Evolutionary conservation across 73 alveolate species (phyloP).

Genomic region (Symbiodinium pilosum): DNA sequence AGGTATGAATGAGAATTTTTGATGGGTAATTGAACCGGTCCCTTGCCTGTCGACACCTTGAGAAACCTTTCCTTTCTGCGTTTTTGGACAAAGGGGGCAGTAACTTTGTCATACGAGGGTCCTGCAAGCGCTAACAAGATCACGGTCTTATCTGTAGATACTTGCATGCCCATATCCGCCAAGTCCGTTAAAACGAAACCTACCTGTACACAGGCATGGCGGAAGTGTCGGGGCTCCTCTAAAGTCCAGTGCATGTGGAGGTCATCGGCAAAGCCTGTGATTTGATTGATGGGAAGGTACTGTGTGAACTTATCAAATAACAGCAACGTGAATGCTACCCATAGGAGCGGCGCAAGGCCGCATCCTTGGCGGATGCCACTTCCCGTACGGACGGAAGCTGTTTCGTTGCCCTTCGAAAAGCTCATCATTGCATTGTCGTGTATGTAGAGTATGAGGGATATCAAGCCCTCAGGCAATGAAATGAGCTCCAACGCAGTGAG

Average conservation of each 20-base stretch:
- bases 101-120: neutral
- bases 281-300: neutral
- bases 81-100: neutral
- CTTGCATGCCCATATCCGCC: neutral
- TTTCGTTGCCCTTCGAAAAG: neutral
- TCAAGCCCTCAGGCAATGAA: neutral
- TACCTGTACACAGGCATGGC: neutral
- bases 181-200: neutral
- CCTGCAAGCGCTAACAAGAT: neutral
- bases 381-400: neutral
- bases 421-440: neutral
- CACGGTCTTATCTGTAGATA: neutral
- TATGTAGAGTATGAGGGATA: neutral
- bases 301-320: neutral
- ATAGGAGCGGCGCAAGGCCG: neutral
- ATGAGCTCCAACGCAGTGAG: neutral
- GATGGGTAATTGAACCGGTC: neutral
- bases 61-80: neutral
- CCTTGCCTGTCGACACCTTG: neutral
- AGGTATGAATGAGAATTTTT: neutral
- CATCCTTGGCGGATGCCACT: neutral
- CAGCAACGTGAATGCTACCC: neutral
- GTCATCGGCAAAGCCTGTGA: neutral
- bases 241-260: neutral
- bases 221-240: neutral